Percentiles rank a stretch among this genome's conserved stretches.
Conservation (phyloP, 805 yeast genomes). For the Lachancea sp. region DNA sequence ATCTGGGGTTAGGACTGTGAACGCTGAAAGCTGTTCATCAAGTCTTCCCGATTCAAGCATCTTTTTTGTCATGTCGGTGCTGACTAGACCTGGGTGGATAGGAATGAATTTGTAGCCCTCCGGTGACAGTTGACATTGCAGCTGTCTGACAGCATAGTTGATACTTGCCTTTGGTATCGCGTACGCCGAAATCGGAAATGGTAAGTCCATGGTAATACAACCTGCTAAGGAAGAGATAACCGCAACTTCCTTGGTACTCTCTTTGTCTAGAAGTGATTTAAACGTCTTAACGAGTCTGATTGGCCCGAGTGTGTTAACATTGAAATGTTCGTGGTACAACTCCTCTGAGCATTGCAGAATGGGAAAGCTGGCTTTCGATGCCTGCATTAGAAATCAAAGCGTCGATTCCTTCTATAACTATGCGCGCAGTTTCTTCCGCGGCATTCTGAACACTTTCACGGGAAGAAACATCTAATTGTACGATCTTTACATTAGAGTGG, state of each 20-base stretch:
- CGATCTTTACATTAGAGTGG: conserved; percentile 17
- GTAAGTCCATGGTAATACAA: conserved; percentile 16
- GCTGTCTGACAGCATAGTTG: conserved; percentile 28
- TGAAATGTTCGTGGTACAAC: conserved; percentile 11
- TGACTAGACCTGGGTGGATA: conserved; percentile 38
- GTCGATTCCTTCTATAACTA: conserved; percentile 24
- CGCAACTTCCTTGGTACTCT: conserved; percentile 22
- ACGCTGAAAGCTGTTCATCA: conserved; percentile 1
- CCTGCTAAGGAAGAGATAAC: conserved; percentile 29
- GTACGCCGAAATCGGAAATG: conserved; percentile 26
- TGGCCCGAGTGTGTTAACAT: conserved; percentile 15
- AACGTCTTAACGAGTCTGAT: conserved; percentile 13
- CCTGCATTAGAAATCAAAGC: conserved; percentile 31
- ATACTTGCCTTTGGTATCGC: conserved; percentile 37
- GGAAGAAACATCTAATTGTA: conserved; percentile 20
- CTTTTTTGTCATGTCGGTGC: conserved; percentile 31
- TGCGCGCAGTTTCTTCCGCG: conserved; percentile 12
- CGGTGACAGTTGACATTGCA: conserved; percentile 24
- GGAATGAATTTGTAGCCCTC: conserved; percentile 30
- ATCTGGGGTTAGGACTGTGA: conserved; percentile 22
- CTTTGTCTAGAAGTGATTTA: conserved; percentile 19
- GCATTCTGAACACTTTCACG: conserved; percentile 18
- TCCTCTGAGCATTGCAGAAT: conserved; percentile 12
- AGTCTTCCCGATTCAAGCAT: neutral
- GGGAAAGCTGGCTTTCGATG: conserved; percentile 19